Conservation (phyloP, 768 basidiomycete species). For the Termitomyces sp. region DNA sequence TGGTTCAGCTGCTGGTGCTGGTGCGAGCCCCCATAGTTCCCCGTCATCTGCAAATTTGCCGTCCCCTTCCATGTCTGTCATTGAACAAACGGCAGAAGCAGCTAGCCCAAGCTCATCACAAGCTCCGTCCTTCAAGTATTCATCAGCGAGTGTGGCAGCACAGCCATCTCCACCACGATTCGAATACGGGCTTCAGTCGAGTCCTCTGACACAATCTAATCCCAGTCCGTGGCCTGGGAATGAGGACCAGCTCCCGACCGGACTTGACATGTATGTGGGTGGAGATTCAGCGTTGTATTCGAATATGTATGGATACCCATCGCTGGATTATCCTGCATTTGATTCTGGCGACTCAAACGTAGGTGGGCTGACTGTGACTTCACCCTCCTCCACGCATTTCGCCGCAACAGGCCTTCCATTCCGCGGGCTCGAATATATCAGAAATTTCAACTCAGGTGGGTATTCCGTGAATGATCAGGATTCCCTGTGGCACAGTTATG, state of each 20-base stretch:
- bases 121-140: constrained; percentile 38
- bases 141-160: constrained; percentile 42
- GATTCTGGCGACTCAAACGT: constrained; percentile 36
- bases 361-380: constrained; percentile 47
- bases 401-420: constrained; percentile 76
- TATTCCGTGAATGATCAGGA: constrained; percentile 45
- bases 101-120: constrained; percentile 48
- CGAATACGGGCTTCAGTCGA: constrained; percentile 40
- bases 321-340: constrained; percentile 36
- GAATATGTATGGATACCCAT: constrained; percentile 38
- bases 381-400: constrained; percentile 55
- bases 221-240: constrained; percentile 42
- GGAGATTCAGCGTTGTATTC: constrained; percentile 40
- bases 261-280: constrained; percentile 40
- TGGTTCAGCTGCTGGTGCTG: constrained; percentile 41
- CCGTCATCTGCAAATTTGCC: constrained; percentile 69
- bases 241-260: constrained; percentile 27
- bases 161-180: constrained; percentile 51
- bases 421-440: constrained; percentile 77
- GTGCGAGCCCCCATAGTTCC: constrained; percentile 66
- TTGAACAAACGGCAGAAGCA: constrained; percentile 44
- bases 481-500: constrained; percentile 59
- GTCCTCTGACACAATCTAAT: constrained; percentile 32
- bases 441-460: constrained; percentile 62
- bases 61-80: constrained; percentile 56